These are phyloP conservation scores for Aspergillus quadrilineatus DNA, from an alignment of 2,329 filamentous ascomycete species.

Conservation along the genomic window DNA sequence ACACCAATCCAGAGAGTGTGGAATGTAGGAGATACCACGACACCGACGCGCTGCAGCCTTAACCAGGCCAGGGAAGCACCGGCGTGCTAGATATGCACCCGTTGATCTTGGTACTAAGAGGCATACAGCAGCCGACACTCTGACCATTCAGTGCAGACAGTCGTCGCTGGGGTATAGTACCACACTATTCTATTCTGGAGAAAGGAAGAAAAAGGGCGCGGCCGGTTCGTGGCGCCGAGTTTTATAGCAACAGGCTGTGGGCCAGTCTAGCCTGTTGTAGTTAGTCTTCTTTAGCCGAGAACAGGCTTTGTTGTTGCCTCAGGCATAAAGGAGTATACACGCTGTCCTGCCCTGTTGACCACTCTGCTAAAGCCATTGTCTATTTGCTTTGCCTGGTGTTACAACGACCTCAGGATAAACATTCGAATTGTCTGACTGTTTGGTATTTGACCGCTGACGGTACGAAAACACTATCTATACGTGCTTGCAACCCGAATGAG, in stretches of 20 bases:
- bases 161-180: conserved; percentile 4
- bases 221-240: neutral
- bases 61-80: neutral
- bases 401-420: too few species aligned
- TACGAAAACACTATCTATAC: too few species aligned
- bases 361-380: too few species aligned
- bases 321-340: neutral
- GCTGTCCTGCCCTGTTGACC: too few species aligned
- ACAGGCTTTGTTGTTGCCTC: neutral
- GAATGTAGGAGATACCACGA: conserved; percentile 2
- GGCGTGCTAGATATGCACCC: neutral
- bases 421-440: too few species aligned
- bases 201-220: neutral
- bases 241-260: neutral
- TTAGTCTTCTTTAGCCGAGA: neutral
- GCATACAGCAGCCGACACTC: conserved; percentile 6
- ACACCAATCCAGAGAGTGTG: too few species aligned
- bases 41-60: neutral
- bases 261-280: neutral
- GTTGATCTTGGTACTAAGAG: conserved; percentile 6
- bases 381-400: too few species aligned
- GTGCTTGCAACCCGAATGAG: too few species aligned
- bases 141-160: conserved; percentile 1
- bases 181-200: neutral
- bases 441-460: too few species aligned